Conservation (phyloP, 2,329 filamentous ascomycete genomes). For the Epichloe festucae region DNA sequence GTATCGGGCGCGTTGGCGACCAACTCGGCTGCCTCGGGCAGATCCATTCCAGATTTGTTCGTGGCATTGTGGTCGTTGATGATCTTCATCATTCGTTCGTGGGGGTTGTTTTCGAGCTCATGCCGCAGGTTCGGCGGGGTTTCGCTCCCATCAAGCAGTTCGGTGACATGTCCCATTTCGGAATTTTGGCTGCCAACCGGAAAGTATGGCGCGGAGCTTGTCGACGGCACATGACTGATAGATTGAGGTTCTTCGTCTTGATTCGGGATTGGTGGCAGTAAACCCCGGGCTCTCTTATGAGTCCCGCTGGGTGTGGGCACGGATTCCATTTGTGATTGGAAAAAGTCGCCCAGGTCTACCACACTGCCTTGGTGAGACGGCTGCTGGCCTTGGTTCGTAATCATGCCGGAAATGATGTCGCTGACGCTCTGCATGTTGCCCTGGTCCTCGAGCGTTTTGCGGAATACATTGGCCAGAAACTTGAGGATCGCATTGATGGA, state of each 20-base stretch:
- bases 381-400: constrained; percentile 42
- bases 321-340: constrained; percentile 32
- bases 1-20: constrained; percentile 43
- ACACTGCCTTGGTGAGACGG: constrained; percentile 40
- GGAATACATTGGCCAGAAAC: constrained; percentile 92
- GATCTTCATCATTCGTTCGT: constrained; percentile 51
- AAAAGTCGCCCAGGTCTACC: constrained; percentile 47
- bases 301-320: constrained; percentile 25
- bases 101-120: constrained; percentile 44
- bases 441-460: constrained; percentile 71
- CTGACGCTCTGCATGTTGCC: constrained; percentile 63
- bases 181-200: constrained; percentile 20
- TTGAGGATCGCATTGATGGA: constrained; percentile 98
- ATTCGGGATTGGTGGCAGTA: constrained; percentile 41
- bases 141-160: constrained; percentile 43
- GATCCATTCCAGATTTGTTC: constrained; percentile 33
- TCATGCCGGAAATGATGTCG: constrained; percentile 69
- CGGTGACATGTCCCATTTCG: constrained; percentile 45
- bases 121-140: constrained; percentile 39
- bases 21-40: constrained; percentile 36
- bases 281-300: constrained; percentile 38
- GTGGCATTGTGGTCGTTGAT: constrained; percentile 51
- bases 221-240: constrained; percentile 16
- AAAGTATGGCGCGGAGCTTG: constrained; percentile 17
- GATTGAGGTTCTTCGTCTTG: constrained; percentile 16